Conservation (phyloP, 1,139 yeast genomes). For the Geotrichum candidum region DNA sequence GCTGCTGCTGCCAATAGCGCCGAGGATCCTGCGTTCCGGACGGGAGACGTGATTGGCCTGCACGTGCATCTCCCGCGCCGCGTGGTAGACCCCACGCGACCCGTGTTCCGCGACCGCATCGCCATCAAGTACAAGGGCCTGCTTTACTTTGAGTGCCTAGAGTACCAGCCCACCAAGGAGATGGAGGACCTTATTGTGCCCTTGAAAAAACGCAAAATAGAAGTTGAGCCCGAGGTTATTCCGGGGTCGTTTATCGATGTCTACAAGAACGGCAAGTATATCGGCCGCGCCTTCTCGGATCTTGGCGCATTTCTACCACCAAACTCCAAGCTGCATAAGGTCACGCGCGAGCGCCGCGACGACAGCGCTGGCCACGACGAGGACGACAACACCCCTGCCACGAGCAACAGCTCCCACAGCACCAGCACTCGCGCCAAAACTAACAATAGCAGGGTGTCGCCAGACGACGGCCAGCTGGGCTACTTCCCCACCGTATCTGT, state of each 20-base stretch:
- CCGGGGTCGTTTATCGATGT: conserved; percentile 57
- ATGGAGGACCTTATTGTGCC: conserved; percentile 44
- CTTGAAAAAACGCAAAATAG: conserved; percentile 26
- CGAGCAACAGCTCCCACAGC: background rate
- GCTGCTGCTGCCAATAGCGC: background rate
- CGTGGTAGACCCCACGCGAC: conserved; percentile 13
- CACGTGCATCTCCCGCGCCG: conserved; percentile 62
- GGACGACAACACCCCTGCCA: background rate
- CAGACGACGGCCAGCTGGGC: conserved; percentile 79
- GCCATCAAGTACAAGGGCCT: conserved; percentile 80
- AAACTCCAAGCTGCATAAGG: conserved; percentile 38
- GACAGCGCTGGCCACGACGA: conserved; percentile 18
- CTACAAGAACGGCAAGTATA: conserved; percentile 67
- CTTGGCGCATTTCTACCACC: conserved; percentile 79
- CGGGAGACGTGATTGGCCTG: conserved; percentile 82
- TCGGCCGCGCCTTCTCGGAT: conserved; percentile 62
- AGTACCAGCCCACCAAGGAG: conserved; percentile 67
- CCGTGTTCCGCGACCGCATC: conserved; percentile 68
- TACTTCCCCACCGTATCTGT: conserved; percentile 88
- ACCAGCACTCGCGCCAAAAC: background rate
- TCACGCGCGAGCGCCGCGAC: conserved; percentile 17
- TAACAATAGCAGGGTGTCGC: conserved; percentile 1
- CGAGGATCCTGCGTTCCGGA: conserved; percentile 44
- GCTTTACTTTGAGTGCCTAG: conserved; percentile 78
- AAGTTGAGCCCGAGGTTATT: conserved; percentile 33